Evolutionary conservation across 208 protist species (phyloP).

Genomic region (Leishmania lainsoni): DNA sequence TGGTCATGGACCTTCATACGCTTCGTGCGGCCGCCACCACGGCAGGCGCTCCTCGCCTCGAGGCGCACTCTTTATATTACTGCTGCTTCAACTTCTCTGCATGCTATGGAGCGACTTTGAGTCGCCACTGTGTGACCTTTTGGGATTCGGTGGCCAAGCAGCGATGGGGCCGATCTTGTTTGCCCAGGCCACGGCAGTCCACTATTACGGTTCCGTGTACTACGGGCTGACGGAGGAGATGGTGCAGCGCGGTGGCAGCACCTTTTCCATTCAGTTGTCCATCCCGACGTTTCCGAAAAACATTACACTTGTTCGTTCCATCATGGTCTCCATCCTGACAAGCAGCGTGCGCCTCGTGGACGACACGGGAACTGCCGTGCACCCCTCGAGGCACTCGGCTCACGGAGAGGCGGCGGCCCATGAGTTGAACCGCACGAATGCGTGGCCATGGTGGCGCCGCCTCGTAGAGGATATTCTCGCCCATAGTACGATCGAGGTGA

Average conservation of each 20-base stretch:
- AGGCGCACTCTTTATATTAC: not conserved
- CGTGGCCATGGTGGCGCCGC: conserved; percentile 18
- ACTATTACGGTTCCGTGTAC: conserved; percentile 68
- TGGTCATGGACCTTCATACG: too few species aligned
- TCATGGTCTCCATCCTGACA: conserved; percentile 44
- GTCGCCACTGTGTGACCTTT: not conserved
- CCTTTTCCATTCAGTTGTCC: conserved; percentile 54
- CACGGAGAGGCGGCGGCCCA: not conserved
- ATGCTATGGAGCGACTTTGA: conserved; percentile 12
- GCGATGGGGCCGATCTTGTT: conserved; percentile 14
- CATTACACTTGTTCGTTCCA: conserved; percentile 22
- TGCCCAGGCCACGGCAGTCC: conserved; percentile 42
- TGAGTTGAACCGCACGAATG: not conserved
- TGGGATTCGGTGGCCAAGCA: not conserved
- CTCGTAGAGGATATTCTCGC: conserved; percentile 36
- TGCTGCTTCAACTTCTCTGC: conserved; percentile 5
- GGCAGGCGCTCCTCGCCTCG: conserved; percentile 3
- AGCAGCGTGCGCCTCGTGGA: conserved; percentile 50
- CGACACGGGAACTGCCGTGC: conserved; percentile 31
- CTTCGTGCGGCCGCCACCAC: too few species aligned
- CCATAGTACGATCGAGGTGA: conserved; percentile 41
- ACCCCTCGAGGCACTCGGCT: conserved; percentile 6
- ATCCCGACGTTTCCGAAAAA: conserved; percentile 64
- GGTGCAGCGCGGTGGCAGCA: conserved; percentile 47
- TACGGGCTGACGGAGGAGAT: conserved; percentile 48